Evolutionary conservation across 2,329 filamentous ascomycete genomes (phyloP), one percentile per base, ranked within the genome.

Genomic region (Didymella arachidicola): DNA sequence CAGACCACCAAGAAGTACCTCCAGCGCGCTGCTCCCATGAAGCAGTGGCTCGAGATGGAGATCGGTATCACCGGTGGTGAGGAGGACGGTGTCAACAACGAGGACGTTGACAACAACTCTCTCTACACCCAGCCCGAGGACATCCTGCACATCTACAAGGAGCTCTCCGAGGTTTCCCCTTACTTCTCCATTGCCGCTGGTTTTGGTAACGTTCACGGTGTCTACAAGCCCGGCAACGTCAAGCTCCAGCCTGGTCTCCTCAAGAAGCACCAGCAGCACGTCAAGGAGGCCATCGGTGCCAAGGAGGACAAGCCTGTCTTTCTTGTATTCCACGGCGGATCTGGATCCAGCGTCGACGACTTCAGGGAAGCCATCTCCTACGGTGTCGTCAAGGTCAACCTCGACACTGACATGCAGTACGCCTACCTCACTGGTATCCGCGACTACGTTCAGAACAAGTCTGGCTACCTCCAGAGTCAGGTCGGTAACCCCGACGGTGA

Each of bases 271-370:
- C 95, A 99, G 85, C 85, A 85, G 66, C 92, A 90, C 80, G 92
- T 97, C 79, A 87, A 92, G 81, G 87, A 94, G 81, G 87, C 96
- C 84, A 87, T 89, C 66, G 80, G 81, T 68, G 82, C 86, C 73
- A 82, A 85, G 71, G 86, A 91, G 67, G 86, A 91, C 77, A 97
- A 97, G 89, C 95, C 95, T 70, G 91, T 98, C 77, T 98, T 93
- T 88, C 92, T 99, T 75, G 95, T 99, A 79, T 99, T 99, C 90
- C 95, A 99, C 86, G 95, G 95, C 75, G 95, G 95, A 73, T 96
- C 92, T 65, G 95, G 95, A 70, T 96, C 91, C 67, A 85, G 86
- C 78, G 96, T 97, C 85, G 81, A 92, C 71, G 95, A 99, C 83
- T 99, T 91, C 86, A 85, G 68, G 7, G 64, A 73, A 55, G 71